Base-by-base conservation (phyloP, 2,329 filamentous ascomycete species). In the Colletotrichum liaoningense region DNA sequence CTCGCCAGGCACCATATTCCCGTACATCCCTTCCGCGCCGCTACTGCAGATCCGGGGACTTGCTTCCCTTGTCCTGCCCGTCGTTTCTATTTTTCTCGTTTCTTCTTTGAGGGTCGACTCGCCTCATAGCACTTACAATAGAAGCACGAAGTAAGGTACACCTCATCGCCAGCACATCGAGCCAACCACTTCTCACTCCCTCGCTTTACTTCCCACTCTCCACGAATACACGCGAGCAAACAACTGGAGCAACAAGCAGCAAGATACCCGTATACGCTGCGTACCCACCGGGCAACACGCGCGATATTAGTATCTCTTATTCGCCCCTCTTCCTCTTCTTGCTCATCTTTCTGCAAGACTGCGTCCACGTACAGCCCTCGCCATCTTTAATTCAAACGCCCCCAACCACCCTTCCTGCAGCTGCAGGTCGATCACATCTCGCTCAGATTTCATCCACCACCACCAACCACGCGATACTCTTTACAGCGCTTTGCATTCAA, bases 391-490 rank as follows among this genome's bases (percentile, higher is more conserved):
- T 38, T n/a, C 24, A 63, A 28, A 69, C 66, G 19, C 30, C 38
- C 42, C 66, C 59, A 69, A 56, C 65, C 69, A 59, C 69, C 38
- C 33, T 33, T 16, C 35, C 69, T 69, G 70, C 66, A 69, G 52
- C 62, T 56, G 49, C 62, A 55, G 26, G 70, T 73, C 70, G 60
- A 70, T 70, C 65, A 69, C 67, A n/a, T 42, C 59, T 69, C 22
- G 55, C 66, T 63, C 42, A 56, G 60, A 72, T 69, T 55, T 26
- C 35, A 33, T 16, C 38, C 38, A 42, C 38, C 38, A 42, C 3
- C 38, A 42, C 38, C 65, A 64, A 64, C 59, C 69, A 69, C 58
- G 38, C 55, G 24, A 22, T 56, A 58, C 54, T 33, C 12, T 24
- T 22, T 49, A n/a, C 19, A 49, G 42, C 19, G 42, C 42, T 49